Conservation (phyloP, 179 eudicot species). For the Nepenthes alata region DNA sequence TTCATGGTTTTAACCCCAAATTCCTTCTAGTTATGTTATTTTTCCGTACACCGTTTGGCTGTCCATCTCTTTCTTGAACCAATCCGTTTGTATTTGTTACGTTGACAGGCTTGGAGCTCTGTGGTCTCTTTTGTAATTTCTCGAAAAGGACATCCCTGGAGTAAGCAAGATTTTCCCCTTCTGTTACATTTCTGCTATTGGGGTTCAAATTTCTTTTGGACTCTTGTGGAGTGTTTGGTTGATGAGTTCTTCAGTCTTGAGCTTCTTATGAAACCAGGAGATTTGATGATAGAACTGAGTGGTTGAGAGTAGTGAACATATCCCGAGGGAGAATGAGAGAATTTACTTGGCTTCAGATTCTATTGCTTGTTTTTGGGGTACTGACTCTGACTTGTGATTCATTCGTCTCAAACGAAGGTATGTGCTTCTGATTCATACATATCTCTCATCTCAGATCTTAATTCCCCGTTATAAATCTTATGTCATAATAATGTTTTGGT, state of each 20-base stretch:
- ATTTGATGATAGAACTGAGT: neutral
- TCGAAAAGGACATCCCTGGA: neutral
- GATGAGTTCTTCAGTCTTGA: slow-evolving; percentile 17
- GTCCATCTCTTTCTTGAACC: neutral
- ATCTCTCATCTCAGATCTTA: slow-evolving; percentile 13
- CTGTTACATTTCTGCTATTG: neutral
- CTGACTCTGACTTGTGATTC: slow-evolving; percentile 17
- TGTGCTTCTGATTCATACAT: neutral
- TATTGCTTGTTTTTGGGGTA: slow-evolving; percentile 15
- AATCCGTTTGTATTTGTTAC: neutral
- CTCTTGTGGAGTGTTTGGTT: neutral
- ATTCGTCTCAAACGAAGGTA: slow-evolving; percentile 31
- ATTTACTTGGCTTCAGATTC: slow-evolving; percentile 15
- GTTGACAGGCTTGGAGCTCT: neutral
- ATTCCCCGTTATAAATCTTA: neutral
- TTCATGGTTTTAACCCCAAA: neutral
- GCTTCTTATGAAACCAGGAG: neutral
- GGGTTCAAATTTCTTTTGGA: neutral
- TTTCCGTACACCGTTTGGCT: neutral
- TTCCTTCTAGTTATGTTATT: neutral
- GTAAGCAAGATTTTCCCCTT: slow-evolving; percentile 2
- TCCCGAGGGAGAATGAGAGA: slow-evolving; percentile 12
- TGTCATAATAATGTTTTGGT: neutral
- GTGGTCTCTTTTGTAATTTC: neutral
- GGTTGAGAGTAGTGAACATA: neutral